Evolutionary conservation across 176 grass and related monocot genomes (phyloP).

Genomic region (Oryza glaberrima): DNA sequence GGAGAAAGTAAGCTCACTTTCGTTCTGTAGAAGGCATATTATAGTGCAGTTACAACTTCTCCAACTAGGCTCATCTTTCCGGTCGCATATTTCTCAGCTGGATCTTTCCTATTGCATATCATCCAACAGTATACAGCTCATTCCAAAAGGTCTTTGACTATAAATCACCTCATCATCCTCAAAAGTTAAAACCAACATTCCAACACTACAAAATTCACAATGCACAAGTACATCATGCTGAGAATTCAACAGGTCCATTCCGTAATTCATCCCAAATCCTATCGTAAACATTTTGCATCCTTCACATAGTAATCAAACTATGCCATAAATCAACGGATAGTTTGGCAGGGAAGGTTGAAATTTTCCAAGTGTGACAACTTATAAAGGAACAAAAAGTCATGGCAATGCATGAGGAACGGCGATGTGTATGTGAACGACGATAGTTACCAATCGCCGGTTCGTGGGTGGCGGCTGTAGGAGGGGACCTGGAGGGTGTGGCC

Average conservation of each 20-base stretch:
- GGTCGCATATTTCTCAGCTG: background rate
- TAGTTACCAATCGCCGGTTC: constrained; percentile 86
- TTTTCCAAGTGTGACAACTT: background rate
- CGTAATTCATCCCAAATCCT: background rate
- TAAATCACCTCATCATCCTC: background rate
- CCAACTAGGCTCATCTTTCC: background rate
- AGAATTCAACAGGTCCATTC: background rate
- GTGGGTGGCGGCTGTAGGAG: constrained; percentile 85
- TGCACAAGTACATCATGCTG: background rate
- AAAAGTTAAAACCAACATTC: background rate
- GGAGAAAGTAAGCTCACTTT: background rate
- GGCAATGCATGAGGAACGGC: background rate
- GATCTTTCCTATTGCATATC: background rate
- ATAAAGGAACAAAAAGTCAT: background rate
- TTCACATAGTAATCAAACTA: background rate
- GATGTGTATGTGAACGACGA: constrained; percentile 34
- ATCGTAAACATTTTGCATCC: background rate
- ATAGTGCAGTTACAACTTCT: background rate
- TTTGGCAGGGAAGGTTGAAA: background rate
- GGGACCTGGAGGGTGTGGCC: constrained; percentile 88
- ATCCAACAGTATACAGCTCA: background rate
- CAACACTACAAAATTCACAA: background rate
- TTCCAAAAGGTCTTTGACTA: background rate
- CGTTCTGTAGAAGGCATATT: constrained; percentile 16
- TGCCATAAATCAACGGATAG: background rate